Conservation (phyloP, 2,329 filamentous ascomycete genomes). For the Mollisiaceae sp. region DNA sequence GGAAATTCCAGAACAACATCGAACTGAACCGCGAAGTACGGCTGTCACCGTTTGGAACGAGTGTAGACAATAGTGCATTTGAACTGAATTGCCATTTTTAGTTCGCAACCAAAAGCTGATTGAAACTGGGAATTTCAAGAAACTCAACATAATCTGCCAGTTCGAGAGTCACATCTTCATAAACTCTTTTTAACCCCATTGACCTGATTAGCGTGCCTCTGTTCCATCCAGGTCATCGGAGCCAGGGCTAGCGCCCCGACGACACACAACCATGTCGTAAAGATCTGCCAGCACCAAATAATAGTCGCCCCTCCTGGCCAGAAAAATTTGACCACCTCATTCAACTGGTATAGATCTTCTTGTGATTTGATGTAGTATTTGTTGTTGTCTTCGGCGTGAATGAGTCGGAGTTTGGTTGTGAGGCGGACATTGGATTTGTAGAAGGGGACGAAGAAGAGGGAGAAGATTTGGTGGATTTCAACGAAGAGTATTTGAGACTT, state of each 20-base stretch:
- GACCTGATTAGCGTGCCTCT: constrained; percentile 41
- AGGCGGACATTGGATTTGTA: constrained; percentile 71
- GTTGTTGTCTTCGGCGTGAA: constrained; percentile 45
- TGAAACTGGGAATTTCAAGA: too few species aligned
- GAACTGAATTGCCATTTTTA: too few species aligned
- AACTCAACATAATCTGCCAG: not conserved
- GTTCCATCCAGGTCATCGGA: constrained; percentile 56
- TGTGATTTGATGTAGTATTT: constrained; percentile 77
- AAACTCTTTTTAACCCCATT: constrained; percentile 29
- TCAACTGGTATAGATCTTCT: constrained; percentile 81
- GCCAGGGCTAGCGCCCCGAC: constrained; percentile 57
- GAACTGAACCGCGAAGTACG: too few species aligned
- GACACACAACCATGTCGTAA: constrained; percentile 68
- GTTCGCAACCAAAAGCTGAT: too few species aligned
- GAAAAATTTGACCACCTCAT: constrained; percentile 77
- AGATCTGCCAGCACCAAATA: constrained; percentile 66
- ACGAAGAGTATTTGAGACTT: constrained; percentile 72
- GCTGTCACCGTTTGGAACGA: too few species aligned
- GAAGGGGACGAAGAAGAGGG: constrained; percentile 78
- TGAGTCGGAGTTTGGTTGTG: constrained; percentile 69
- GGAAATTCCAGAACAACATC: too few species aligned
- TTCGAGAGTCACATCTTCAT: not conserved
- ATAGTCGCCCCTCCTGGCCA: constrained; percentile 62
- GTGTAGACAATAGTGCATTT: too few species aligned
- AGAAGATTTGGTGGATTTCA: constrained; percentile 75